These are phyloP conservation scores for Colletotrichum ledebouriae DNA, from an alignment of 2,329 filamentous ascomycete genomes.

Conservation along the genomic window DNA sequence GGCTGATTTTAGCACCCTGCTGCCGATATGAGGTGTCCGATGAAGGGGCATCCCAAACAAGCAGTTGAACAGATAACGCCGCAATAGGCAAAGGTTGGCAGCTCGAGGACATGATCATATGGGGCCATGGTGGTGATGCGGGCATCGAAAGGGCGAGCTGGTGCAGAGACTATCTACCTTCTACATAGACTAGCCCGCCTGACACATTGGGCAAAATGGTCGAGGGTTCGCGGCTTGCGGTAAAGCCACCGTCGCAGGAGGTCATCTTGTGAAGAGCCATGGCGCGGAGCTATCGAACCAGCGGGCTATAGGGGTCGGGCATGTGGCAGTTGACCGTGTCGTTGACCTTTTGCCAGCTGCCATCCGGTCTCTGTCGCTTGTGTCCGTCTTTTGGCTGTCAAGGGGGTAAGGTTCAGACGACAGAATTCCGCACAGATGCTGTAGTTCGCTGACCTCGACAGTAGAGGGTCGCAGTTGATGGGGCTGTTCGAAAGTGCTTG, in stretches of 20 bases:
- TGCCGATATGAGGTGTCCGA: conserved; percentile 18
- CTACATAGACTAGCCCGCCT: conserved; percentile 14
- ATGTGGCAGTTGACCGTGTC: conserved; percentile 37
- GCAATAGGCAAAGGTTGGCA: conserved; percentile 30
- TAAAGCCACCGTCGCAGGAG: conserved; percentile 39
- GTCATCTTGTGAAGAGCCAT: conserved; percentile 25
- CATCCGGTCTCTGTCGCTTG: conserved; percentile 32
- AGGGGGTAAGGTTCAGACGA: conserved; percentile 24
- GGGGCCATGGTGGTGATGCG: conserved; percentile 13
- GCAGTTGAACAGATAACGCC: conserved; percentile 24
- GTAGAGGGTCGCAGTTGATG: not conserved
- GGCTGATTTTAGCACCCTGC: conserved; percentile 31
- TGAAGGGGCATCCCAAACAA: conserved; percentile 1
- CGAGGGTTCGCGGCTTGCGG: conserved; percentile 26
- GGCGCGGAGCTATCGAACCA: conserved; percentile 38
- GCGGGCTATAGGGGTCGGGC: conserved; percentile 22
- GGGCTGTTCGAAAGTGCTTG: conserved; percentile 32
- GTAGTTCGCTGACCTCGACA: conserved; percentile 1
- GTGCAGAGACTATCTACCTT: not conserved
- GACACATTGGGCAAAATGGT: conserved; percentile 23
- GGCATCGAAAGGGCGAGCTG: conserved; percentile 21
- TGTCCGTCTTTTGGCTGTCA: conserved; percentile 7
- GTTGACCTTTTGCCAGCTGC: conserved; percentile 34
- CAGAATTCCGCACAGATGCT: conserved; percentile 11
- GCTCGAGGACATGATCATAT: conserved; percentile 4